These are phyloP conservation scores for Echinochloa phyllopogon DNA, from an alignment of 176 grass and related monocot genomes.

Conservation along the genomic window DNA sequence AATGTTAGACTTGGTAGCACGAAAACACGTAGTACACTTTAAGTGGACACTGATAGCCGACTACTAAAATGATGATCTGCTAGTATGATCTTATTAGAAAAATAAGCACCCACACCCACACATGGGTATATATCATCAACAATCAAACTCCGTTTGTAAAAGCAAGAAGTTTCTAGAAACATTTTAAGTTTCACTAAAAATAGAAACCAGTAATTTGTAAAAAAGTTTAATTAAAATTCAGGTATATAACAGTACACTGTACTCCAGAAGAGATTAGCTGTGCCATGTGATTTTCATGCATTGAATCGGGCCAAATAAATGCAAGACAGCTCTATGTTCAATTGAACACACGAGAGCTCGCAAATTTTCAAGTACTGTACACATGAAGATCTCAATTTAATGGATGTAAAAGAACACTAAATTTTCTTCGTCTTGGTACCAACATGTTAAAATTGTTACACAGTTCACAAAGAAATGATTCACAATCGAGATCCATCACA, in stretches of 20 bases:
- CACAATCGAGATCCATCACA: background rate
- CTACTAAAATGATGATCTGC: background rate
- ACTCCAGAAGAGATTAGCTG: conserved; percentile 36
- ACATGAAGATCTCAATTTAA: conserved; percentile 30
- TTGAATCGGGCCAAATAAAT: conserved; percentile 56
- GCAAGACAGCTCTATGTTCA: conserved; percentile 44
- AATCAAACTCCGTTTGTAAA: background rate
- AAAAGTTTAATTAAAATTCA: conserved; percentile 11
- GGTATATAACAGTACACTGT: conserved; percentile 2
- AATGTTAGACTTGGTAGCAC: background rate
- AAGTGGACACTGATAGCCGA: background rate
- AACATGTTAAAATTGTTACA: conserved; percentile 22
- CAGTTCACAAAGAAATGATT: conserved; percentile 8
- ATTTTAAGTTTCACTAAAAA: background rate
- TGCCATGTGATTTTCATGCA: conserved; percentile 50
- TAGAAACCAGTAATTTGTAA: background rate
- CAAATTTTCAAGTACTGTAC: conserved; percentile 1
- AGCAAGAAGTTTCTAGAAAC: background rate
- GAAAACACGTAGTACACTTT: background rate
- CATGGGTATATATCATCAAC: background rate
- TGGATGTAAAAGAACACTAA: background rate
- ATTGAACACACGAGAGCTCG: background rate
- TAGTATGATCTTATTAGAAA: background rate
- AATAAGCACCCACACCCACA: background rate
- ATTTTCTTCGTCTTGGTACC: conserved; percentile 19